Evolutionary conservation across 805 yeast species (phyloP), one percentile per base, ranked within the genome.

Genomic region (Yarrowia divulgata): DNA sequence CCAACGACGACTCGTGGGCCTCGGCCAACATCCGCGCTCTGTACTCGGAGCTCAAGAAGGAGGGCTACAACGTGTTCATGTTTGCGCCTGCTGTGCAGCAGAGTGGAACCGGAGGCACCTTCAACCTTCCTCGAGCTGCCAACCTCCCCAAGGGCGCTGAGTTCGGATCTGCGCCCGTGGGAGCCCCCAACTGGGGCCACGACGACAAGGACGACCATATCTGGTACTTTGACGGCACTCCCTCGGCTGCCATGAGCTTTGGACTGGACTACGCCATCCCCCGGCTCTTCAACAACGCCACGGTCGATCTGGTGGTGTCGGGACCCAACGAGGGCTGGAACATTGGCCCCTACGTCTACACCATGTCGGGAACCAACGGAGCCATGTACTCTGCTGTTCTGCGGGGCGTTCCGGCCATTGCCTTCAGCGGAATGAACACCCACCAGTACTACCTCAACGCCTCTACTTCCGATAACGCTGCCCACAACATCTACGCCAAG

Each of bases 1-100:
- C 88, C 70, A 85, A 86, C 73, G 89, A 86, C 74, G 89, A 86
- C 72, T 83, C 85, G 29, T 86, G 85, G 85, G 84, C 83, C 2
- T 78, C 87, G 6, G 83, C 88, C 60, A 85, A 85, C 74, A 84
- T 86, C 74, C 82, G 88, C 74, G 86, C 88, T n/a, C 76, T 85
- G 7, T 86, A 85, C 80, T 76, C 81, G 62, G 84, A 79, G 43
- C 80, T 85, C 71, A 62, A 62, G 55, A 72, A 73, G 7, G 86
- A 84, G 16, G 86, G 86, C 32, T 83, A 85, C 74, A 79, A 77
- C 68, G 87, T 84, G 49, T 76, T 81, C 60, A 72, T 84, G 72
- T 85, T 83, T 48, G 87, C 87, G 13, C 88, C 88, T 60, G 84
- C 81, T 29, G 80, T 80, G 42, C 85, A 83, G 72, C 79, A 83